These are phyloP conservation scores for Aspergillus pseudoterreus DNA, from an alignment of 2,329 filamentous ascomycete species.

Conservation along the genomic window DNA sequence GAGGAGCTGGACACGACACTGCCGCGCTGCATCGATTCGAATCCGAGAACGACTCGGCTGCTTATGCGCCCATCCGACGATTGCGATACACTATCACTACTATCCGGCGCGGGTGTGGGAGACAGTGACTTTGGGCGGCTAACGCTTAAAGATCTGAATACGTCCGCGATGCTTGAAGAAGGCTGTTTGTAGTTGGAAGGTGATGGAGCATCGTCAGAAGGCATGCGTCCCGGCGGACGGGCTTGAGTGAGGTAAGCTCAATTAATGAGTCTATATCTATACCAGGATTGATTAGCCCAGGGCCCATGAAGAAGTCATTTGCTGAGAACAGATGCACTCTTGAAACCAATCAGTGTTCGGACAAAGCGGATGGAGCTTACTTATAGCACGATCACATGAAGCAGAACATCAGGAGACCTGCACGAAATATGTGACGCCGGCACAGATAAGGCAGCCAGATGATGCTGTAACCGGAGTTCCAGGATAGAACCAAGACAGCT, in stretches of 20 bases:
- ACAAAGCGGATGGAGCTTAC: slow-evolving; percentile 7
- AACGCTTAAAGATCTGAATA: slow-evolving; percentile 41
- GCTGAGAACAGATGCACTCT: not conserved
- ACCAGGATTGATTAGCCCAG: not conserved
- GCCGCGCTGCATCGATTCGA: slow-evolving; percentile 41
- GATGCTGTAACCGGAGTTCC: not conserved
- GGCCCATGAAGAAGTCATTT: not conserved
- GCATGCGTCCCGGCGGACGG: slow-evolving; percentile 34
- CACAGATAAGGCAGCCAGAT: slow-evolving; percentile 6
- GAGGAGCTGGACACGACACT: slow-evolving; percentile 37
- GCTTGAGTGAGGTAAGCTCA: slow-evolving; percentile 13
- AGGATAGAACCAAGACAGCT: not conserved
- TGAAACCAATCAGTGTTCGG: no score
- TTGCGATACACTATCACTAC: slow-evolving; percentile 26
- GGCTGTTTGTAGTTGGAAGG: slow-evolving; percentile 33
- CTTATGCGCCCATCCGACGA: slow-evolving; percentile 32
- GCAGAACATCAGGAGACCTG: slow-evolving; percentile 9
- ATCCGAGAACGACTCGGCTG: slow-evolving; percentile 30
- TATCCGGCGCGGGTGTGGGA: slow-evolving; percentile 30
- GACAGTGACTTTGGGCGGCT: slow-evolving; percentile 38
- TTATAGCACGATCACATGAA: slow-evolving; percentile 11
- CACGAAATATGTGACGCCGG: slow-evolving; percentile 9
- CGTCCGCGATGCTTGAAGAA: slow-evolving; percentile 39
- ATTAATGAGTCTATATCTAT: slow-evolving; percentile 16
- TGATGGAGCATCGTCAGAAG: slow-evolving; percentile 40